Evolutionary conservation across 768 basidiomycete genomes (phyloP), one percentile per base, ranked within the genome.

Genomic region (Mycena floridula): DNA sequence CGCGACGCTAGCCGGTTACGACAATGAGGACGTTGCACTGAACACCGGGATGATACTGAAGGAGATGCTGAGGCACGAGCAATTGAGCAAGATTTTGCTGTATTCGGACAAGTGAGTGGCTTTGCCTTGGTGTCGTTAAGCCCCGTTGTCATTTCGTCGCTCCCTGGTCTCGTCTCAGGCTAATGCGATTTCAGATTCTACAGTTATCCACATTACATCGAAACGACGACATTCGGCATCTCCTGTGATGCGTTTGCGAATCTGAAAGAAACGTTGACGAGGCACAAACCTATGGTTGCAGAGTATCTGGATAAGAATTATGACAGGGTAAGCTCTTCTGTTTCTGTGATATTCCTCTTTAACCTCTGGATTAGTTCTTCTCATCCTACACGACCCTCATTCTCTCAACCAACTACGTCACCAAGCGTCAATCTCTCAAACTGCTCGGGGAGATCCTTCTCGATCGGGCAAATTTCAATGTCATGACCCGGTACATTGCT

Each of bases 391-490:
- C 89, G 13, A 85, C 85, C 15, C 84, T 99, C 50, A 87, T 98
- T 51, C 74, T 91, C 28, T 98, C 95, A 16, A 77, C 73, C 58
- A 98, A 98, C 73, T 98, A 98, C 61, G 96, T 99, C 46, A 99
- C 96, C n/a, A 98, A 98, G 64, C 89, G 96, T 13, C 96, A 99
- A 64, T 97, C 94, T 1, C 80, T 99, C 55, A 99, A 99, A 66
- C 80, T 98, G 5, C 81, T 99, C 2, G 96, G 96, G 50, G 96
- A 99, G 66, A 98, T 98, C 65, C 73, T 98, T 6, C 82, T 99
- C 37, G 96, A 99, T 66, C 82, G 96, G 23, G 92, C 93, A 38
- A 99, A 99, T 65, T 98, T 97, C 73, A 91, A 77, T 53, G 90
- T 98, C 58, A 99, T 99, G 96, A 98, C 96, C 0, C 79, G 85